These are phyloP conservation scores for Botryotinia narcissicola DNA, from an alignment of 2,329 filamentous ascomycete genomes.

Conservation along the genomic window DNA sequence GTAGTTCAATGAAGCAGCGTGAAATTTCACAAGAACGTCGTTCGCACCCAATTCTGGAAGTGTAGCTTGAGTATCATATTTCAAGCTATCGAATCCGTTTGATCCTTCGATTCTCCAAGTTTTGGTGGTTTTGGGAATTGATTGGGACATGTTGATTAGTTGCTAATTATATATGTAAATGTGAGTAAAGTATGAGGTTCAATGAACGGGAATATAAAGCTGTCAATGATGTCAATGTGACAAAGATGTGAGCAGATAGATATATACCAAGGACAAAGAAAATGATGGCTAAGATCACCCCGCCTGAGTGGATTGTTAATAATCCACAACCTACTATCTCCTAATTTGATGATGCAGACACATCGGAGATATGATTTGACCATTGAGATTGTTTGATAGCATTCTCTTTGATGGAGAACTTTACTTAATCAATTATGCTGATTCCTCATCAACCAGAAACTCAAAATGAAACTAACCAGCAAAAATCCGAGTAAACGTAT, in stretches of 20 bases:
- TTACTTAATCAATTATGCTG: background rate
- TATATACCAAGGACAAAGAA: background rate
- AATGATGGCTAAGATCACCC: background rate
- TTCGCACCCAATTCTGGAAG: slow-evolving; percentile 47
- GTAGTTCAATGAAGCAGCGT: slow-evolving; percentile 43
- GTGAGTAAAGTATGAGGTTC: background rate
- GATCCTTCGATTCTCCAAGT: slow-evolving; percentile 51
- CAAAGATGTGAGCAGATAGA: background rate
- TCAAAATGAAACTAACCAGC: background rate
- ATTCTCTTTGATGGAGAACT: background rate
- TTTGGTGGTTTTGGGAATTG: slow-evolving; percentile 35
- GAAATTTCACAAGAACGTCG: slow-evolving; percentile 53
- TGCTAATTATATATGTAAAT: background rate
- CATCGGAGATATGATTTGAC: slow-evolving; percentile 5
- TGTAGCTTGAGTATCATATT: slow-evolving; percentile 42
- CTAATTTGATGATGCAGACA: background rate
- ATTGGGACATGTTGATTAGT: slow-evolving; percentile 23
- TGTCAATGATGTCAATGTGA: background rate
- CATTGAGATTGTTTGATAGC: background rate
- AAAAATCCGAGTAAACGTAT: too few relatives aligned
- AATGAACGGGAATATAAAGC: background rate
- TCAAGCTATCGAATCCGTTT: slow-evolving; percentile 49
- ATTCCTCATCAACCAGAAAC: background rate
- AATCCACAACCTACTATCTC: slow-evolving; percentile 11
- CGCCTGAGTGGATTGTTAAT: background rate